Percentiles rank a stretch among this genome's conserved stretches.
Evolutionary conservation across 805 yeast genomes (phyloP).

Genomic region (Lipomyces sp.): DNA sequence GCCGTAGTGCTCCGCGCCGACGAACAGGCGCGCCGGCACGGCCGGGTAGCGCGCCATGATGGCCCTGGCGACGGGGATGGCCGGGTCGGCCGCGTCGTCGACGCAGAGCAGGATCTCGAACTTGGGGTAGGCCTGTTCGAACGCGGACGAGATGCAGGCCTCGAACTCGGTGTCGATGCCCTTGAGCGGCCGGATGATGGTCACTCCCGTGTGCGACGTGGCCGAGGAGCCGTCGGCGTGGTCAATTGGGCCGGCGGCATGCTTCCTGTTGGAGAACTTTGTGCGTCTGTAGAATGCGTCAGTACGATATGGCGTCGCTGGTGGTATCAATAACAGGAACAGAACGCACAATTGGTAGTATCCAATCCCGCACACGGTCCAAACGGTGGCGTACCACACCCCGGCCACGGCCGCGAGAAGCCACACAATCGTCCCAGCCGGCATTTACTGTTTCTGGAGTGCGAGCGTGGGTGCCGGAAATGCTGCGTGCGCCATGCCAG

Average conservation of each 20-base stretch:
- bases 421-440: no score
- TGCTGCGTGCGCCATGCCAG: no score
- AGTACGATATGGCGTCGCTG: no score
- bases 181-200: slow-evolving; percentile 77
- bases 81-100: slow-evolving; percentile 60
- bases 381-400: slow-evolving; percentile 22
- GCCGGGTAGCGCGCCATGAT: slow-evolving; percentile 54
- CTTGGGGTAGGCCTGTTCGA: slow-evolving; percentile 66
- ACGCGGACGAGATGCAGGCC: slow-evolving; percentile 63
- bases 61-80: slow-evolving; percentile 53
- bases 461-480: no score
- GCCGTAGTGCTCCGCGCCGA: slow-evolving; percentile 53
- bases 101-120: slow-evolving; percentile 76
- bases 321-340: no score
- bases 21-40: slow-evolving; percentile 56
- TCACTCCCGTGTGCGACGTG: slow-evolving; percentile 52
- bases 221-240: no score
- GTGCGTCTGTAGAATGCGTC: slow-evolving; percentile 8
- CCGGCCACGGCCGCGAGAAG: slow-evolving; percentile 9
- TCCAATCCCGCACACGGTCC: slow-evolving; percentile 20
- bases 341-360: slow-evolving; percentile 20
- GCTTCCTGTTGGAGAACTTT: slow-evolving; percentile 17
- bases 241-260: no score
- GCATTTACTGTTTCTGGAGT: no score
- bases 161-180: slow-evolving; percentile 77